Conservation (phyloP, 2,329 filamentous ascomycete genomes). For the Phialemoniopsis sp. region DNA sequence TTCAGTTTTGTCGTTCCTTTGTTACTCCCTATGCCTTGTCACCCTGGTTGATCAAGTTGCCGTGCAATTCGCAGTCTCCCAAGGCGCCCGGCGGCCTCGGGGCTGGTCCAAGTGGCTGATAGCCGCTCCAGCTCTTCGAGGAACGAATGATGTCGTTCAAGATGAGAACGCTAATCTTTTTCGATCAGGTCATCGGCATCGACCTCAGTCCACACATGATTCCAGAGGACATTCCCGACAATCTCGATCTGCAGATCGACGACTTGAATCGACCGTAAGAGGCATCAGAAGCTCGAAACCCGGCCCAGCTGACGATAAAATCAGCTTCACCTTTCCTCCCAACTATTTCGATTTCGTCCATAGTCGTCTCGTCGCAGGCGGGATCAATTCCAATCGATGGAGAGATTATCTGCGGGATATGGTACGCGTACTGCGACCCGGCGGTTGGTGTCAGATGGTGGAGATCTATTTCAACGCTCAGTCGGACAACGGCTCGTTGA, state of each 20-base stretch:
- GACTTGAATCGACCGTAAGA: constrained; percentile 62
- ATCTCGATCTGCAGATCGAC: constrained; percentile 68
- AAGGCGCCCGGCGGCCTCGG: not conserved
- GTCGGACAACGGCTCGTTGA: constrained; percentile 78
- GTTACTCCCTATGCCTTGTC: no score
- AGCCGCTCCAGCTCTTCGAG: no score
- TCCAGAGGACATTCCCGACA: constrained; percentile 59
- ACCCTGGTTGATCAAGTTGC: no score
- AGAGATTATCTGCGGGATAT: constrained; percentile 72
- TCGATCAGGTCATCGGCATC: constrained; percentile 61
- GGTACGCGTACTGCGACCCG: constrained; percentile 63
- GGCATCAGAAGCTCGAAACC: not conserved
- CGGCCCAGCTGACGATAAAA: not conserved
- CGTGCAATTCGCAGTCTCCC: not conserved
- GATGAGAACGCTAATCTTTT: no score
- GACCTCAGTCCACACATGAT: constrained; percentile 69
- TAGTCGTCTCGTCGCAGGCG: constrained; percentile 67
- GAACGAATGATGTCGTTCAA: no score
- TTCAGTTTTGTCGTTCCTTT: no score
- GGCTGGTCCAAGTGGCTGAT: no score
- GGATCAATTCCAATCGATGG: constrained; percentile 73
- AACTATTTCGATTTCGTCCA: constrained; percentile 81
- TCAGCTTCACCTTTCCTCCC: constrained; percentile 61
- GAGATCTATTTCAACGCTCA: constrained; percentile 84
- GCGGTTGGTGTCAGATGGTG: constrained; percentile 85